A percentile compares a stretch with the other conserved stretches of the same genome.
phyloP scores from a whole-genome alignment of 768 basidiomycete species.

The Lactifluus pinguis region DNA sequence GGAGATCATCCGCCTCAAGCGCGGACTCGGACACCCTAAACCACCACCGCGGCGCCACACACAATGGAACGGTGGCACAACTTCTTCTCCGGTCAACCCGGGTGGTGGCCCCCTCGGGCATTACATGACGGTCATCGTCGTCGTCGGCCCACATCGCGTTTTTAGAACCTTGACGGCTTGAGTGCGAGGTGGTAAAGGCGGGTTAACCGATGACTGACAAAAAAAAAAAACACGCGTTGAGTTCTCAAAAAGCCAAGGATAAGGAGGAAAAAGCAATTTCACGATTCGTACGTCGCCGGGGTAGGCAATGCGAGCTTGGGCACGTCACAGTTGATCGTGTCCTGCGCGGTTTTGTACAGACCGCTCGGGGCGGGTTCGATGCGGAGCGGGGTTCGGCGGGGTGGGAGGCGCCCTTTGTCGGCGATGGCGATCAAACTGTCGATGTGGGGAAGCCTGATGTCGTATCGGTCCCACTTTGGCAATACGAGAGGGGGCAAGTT shows the following conservation, averaged over 20 bases:
- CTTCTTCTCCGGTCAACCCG: no score
- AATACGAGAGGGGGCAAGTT: constrained; percentile 2
- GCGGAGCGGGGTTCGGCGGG: background rate
- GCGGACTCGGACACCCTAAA: no score
- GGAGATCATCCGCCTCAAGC: no score
- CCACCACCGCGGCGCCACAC: no score
- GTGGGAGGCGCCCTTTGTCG: constrained; percentile 4
- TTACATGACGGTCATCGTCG: no score
- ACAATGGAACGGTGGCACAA: no score
- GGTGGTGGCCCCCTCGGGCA: no score
- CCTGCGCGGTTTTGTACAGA: constrained; percentile 12
- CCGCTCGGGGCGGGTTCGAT: constrained; percentile 8
- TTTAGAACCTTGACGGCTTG: no score
- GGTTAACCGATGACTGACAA: no score
- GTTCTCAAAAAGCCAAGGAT: background rate
- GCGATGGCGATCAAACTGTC: constrained; percentile 6
- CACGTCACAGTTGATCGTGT: constrained; percentile 3
- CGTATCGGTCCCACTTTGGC: constrained; percentile 1
- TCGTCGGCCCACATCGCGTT: no score
- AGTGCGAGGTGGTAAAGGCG: no score
- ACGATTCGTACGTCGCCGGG: background rate
- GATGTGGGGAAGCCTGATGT: constrained; percentile 3
- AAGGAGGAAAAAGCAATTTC: background rate
- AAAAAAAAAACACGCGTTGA: no score
- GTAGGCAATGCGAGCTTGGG: constrained; percentile 7